A percentile compares a stretch with the other conserved stretches of the same genome.
Conservation (phyloP, 352 stramenopile genomes). For the Phytophthora uliginosa region DNA sequence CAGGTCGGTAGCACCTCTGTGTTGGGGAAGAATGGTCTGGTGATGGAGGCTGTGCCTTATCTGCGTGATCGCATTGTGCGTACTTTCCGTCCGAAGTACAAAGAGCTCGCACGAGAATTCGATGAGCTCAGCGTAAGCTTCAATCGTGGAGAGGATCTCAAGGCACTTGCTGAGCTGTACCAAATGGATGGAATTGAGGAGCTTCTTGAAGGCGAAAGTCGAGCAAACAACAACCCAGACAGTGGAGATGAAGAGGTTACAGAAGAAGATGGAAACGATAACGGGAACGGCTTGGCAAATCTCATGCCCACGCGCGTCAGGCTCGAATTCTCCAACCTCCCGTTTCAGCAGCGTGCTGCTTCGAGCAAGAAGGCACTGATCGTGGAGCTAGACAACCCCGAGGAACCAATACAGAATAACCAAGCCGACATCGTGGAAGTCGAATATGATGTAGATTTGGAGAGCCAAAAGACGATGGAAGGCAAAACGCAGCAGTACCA, state of each 20-base stretch:
- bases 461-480: slow-evolving; percentile 61
- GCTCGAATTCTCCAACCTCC: slow-evolving; percentile 56
- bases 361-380: slow-evolving; percentile 64
- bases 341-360: background rate
- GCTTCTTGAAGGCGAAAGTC: slow-evolving; percentile 54
- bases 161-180: slow-evolving; percentile 78
- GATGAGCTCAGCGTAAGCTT: slow-evolving; percentile 55
- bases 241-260: slow-evolving; percentile 14
- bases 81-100: slow-evolving; percentile 49
- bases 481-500: slow-evolving; percentile 67
- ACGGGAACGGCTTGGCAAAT: slow-evolving; percentile 1
- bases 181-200: slow-evolving; percentile 87
- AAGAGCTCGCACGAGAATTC: slow-evolving; percentile 55
- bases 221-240: slow-evolving; percentile 6
- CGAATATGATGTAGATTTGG: slow-evolving; percentile 54
- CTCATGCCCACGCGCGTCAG: slow-evolving; percentile 42
- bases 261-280: slow-evolving; percentile 16
- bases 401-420: slow-evolving; percentile 21
- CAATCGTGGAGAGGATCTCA: slow-evolving; percentile 67
- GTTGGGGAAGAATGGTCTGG: slow-evolving; percentile 55
- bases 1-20: slow-evolving; percentile 61
- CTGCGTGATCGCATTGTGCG: slow-evolving; percentile 65
- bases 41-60: slow-evolving; percentile 87
- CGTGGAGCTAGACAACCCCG: slow-evolving; percentile 59
- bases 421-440: slow-evolving; percentile 37